Evolutionary conservation across 768 basidiomycete genomes (phyloP).

Genomic region (Termitomyces sp.): DNA sequence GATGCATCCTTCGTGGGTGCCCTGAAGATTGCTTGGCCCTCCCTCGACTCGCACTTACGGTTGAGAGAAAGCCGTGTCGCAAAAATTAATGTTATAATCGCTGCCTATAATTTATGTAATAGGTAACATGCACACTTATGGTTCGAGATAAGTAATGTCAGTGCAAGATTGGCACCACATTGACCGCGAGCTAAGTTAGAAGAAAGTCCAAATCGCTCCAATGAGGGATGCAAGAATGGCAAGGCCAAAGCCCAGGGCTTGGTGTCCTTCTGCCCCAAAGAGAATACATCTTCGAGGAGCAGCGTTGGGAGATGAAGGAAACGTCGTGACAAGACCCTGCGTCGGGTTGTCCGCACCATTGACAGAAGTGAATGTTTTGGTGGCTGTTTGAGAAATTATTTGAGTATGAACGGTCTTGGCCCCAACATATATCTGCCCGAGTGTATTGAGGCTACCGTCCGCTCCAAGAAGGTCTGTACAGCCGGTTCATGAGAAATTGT

Average conservation of each 20-base stretch:
- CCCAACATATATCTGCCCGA: constrained; percentile 41
- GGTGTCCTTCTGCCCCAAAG: constrained; percentile 1
- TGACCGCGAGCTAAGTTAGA: background rate
- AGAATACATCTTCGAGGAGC: constrained; percentile 9
- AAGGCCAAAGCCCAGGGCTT: constrained; percentile 5
- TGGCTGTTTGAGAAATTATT: constrained; percentile 20
- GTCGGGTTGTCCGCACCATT: constrained; percentile 30
- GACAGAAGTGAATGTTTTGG: constrained; percentile 24
- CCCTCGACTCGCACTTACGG: background rate
- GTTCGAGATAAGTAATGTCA: no score
- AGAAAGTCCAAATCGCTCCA: constrained; percentile 13
- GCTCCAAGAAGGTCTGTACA: constrained; percentile 34
- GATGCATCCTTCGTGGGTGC: no score
- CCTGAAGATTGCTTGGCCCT: no score
- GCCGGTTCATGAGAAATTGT: background rate
- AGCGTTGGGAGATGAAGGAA: constrained; percentile 18
- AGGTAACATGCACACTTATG: background rate
- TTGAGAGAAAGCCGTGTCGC: background rate
- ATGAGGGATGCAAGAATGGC: constrained; percentile 9
- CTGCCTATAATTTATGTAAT: background rate
- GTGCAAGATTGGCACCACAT: background rate
- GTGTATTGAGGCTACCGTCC: constrained; percentile 37
- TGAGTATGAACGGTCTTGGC: constrained; percentile 39
- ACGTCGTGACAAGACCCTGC: constrained; percentile 30
- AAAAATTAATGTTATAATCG: background rate